Evolutionary conservation across 768 basidiomycete species (phyloP), one percentile per base, ranked within the genome.

Genomic region (Rhodotorula sphaerocarpa): DNA sequence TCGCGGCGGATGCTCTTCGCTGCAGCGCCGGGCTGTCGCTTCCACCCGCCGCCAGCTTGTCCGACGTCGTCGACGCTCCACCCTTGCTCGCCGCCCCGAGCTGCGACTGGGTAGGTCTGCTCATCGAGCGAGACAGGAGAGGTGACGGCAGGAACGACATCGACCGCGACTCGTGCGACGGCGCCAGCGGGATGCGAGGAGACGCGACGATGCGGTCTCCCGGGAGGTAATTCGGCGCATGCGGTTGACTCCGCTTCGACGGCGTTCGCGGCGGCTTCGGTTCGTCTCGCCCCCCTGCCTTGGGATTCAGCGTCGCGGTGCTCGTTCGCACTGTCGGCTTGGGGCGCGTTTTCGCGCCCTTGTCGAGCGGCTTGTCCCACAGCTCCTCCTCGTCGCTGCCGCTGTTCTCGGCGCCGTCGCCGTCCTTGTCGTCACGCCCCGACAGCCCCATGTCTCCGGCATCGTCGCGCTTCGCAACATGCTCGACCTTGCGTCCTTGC

Each of bases 401-500:
- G n/a, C n/a, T n/a, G n/a, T n/a, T n/a, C n/a, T n/a, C n/a, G n/a
- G n/a, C n/a, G n/a, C n/a, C n/a, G n/a, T n/a, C n/a, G n/a, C n/a
- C n/a, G n/a, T n/a, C n/a, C n/a, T n/a, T n/a, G n/a, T n/a, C n/a
- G n/a, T n/a, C n/a, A n/a, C n/a, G n/a, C n/a, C n/a, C n/a, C 18
- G 23, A 28, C 20, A 11, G 31, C 31, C 7, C 48, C 18, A 5
- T 28, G 31, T n/a, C 50, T 18, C 33, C 7, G 11, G 48, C 31
- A 44, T 56, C 59, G 25, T 36, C 55, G 3, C 21, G 20, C 50
- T 52, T 48, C 28, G 55, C 53, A 41, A 58, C 23, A 34, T 60
- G 56, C 47, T 63, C 66, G n/a, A 61, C 86, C 85, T 63, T 86
- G 84, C 55, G 80, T 3, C 92, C 92, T 76, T 97, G 93, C 68